Evolutionary conservation across 108 stramenopile species (phyloP).

Genomic region (Skeletonema tropicum): DNA sequence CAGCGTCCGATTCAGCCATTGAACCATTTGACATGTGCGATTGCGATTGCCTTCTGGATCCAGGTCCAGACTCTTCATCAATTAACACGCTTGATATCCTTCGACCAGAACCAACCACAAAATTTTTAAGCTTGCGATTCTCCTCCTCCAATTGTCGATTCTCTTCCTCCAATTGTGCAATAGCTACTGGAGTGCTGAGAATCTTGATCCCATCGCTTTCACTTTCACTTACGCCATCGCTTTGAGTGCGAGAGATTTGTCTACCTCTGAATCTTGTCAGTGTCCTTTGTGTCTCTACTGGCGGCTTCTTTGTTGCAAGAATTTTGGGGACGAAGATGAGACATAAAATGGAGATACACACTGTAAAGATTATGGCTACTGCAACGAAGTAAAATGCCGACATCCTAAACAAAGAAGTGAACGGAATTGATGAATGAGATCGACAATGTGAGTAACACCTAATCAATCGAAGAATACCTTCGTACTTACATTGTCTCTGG

Average conservation of each 20-base stretch:
- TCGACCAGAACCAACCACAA: not conserved
- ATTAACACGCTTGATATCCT: not conserved
- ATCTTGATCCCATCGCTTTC: not conserved
- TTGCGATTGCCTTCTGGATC: not conserved
- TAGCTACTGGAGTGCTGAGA: not conserved
- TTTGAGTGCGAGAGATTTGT: not conserved
- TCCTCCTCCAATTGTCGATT: too few species aligned
- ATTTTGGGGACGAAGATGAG: slow-evolving; percentile 17
- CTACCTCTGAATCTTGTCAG: not conserved
- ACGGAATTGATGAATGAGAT: not conserved
- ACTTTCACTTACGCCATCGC: not conserved
- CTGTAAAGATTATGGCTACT: not conserved
- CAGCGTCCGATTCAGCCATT: not conserved
- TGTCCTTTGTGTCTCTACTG: not conserved
- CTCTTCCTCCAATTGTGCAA: too few species aligned
- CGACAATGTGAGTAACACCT: not conserved
- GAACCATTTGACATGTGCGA: not conserved
- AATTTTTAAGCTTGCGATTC: not conserved
- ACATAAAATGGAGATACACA: slow-evolving; percentile 8
- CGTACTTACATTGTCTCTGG: not conserved
- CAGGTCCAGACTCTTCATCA: not conserved
- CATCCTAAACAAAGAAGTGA: not conserved
- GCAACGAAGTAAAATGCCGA: slow-evolving; percentile 10
- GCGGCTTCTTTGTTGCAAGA: not conserved
- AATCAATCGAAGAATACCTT: not conserved